Conservation (phyloP, 176 grass and related monocot genomes). For the Ampelocalamus luodianensis region DNA sequence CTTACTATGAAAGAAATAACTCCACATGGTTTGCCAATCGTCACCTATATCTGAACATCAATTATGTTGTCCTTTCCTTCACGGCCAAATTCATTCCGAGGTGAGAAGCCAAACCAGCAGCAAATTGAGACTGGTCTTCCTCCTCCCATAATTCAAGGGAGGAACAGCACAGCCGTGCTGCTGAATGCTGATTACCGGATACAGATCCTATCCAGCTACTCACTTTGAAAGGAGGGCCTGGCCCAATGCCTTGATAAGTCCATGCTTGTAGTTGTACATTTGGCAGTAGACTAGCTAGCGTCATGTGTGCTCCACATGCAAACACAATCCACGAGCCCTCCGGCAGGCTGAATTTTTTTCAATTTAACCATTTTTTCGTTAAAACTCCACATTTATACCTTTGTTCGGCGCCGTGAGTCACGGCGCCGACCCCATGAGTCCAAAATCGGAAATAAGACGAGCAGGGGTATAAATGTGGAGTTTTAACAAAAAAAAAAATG, state of each 20-base stretch:
- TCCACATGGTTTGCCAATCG: background rate
- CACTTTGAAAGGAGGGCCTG: background rate
- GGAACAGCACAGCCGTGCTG: background rate
- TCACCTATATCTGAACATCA: background rate
- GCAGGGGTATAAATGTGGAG: too few species aligned
- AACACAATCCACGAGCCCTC: conserved; percentile 25
- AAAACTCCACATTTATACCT: too few species aligned
- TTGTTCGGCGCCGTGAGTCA: too few species aligned
- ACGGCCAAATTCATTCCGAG: background rate
- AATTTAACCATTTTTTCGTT: too few species aligned
- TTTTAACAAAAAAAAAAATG: too few species aligned
- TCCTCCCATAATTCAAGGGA: conserved; percentile 14
- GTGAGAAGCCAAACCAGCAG: background rate
- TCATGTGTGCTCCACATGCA: conserved; percentile 16
- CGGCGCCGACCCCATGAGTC: too few species aligned
- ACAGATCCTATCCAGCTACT: background rate
- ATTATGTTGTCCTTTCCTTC: background rate
- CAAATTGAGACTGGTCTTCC: background rate
- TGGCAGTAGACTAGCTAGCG: background rate
- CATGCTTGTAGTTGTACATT: conserved; percentile 6
- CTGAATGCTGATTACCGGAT: conserved; percentile 8
- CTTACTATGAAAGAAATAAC: background rate
- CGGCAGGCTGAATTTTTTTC: too few species aligned
- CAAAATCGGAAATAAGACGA: too few species aligned
- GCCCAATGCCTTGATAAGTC: background rate